phyloP scores from a whole-genome alignment of 208 protist genomes.

The Wallacemonas sp. region DNA sequence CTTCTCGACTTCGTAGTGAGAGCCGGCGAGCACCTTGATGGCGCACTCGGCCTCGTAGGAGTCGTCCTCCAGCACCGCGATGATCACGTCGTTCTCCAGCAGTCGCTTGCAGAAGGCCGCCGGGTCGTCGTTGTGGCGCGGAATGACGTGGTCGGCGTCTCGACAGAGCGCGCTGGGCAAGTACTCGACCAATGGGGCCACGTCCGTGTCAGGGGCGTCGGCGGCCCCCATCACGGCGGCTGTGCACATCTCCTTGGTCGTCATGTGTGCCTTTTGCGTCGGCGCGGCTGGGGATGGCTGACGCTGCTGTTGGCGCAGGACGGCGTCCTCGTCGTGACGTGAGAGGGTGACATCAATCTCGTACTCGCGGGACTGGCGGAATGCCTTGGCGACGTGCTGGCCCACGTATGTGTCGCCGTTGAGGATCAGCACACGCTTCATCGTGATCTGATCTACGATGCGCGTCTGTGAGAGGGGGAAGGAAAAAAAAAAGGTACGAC shows the following conservation, averaged over 20 bases:
- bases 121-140: slow-evolving; percentile 70
- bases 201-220: slow-evolving; percentile 16
- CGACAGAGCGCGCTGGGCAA: slow-evolving; percentile 41
- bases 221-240: not conserved
- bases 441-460: not conserved
- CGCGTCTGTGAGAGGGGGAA: not conserved
- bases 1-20: slow-evolving; percentile 91
- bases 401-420: slow-evolving; percentile 84
- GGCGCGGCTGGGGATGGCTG: not conserved
- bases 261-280: not conserved
- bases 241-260: not conserved
- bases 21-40: slow-evolving; percentile 74
- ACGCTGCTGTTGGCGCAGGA: not conserved
- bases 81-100: slow-evolving; percentile 81
- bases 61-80: slow-evolving; percentile 84
- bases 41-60: slow-evolving; percentile 82
- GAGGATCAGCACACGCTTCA: slow-evolving; percentile 86
- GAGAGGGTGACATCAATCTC: slow-evolving; percentile 73
- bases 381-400: slow-evolving; percentile 54
- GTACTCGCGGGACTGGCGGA: slow-evolving; percentile 75
- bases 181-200: slow-evolving; percentile 7
- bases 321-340: slow-evolving; percentile 21
- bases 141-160: slow-evolving; percentile 57
- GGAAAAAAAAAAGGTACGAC: slow-evolving; percentile 13
- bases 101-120: slow-evolving; percentile 59